Base-by-base conservation (phyloP, 768 basidiomycete species). In the Clathrus columnatus region DNA sequence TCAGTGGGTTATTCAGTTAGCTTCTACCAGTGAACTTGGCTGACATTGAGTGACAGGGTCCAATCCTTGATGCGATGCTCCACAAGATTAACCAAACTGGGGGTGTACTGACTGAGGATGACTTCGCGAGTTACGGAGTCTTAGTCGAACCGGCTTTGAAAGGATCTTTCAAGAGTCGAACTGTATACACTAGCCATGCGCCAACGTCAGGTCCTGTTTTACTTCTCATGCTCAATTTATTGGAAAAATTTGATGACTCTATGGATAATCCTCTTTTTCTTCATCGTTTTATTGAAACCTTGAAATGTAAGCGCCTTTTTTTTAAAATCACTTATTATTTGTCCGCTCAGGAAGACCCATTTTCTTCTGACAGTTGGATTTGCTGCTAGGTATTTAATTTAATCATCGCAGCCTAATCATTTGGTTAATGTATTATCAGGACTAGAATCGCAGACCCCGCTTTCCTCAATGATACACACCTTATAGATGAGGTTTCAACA, bases 121-220 rank as follows among this genome's bases (percentile, higher is more conserved):
- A 98, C 72, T 68, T 95, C 8, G 73, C 74, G 54, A 73, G 74
- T 41, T 98, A 93, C 67, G 67, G 72, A 16, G 82, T 87, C 32
- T 80, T 78, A 56, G 81, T 89, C 8, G 71, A 78, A 45, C 84
- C 72, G 46, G 91, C 96, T 5, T 72, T 98, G 41, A 67, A 83
- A 62, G 87, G 91, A 7, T 82, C 78, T 0, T 99, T 89, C 68
- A 78, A 77, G 17, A 83, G 82, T 43, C 80, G 81, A 61, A 90
- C 79, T 59, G 74, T 98, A 36, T 96, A 91, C 68, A 93, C 91
- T 0, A 77, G 86, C 0, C 80, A 83, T 62, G 85, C 91, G 11
- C 96, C 96, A 5, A 84, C 87, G 7, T 86, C 86, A 10, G 94
- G 95, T 5, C 85, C 89, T 6, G 89, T 88, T n/a, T 71, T 98